Evolutionary conservation across 352 stramenopile genomes (phyloP), one percentile per base, ranked within the genome.

Genomic region (Pythium rishiriense): DNA sequence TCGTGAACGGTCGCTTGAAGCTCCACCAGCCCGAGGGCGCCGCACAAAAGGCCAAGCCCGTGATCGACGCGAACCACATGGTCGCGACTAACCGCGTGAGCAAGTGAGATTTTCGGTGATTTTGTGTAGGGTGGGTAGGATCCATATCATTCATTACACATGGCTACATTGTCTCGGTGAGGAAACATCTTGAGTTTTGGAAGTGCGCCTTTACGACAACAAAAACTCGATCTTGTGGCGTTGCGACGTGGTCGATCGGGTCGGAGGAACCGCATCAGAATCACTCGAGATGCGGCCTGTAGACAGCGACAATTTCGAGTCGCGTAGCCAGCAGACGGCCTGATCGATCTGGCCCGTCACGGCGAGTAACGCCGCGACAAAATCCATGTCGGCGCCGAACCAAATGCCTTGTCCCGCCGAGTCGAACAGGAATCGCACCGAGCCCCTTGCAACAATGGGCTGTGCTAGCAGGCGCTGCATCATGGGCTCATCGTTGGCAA

Each of bases 1-100:
- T 98, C 10, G 82, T 98, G n/a, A 98, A 98, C 58, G 93, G 93
- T 6, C 78, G 83, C 28, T 65, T 94, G 28, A 70, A 78, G 61
- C 70, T 92, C 26, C 79, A 90, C 46, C 73, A 87, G 26, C 72
- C 56, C 12, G 67, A 79, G 29, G 70, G 75, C 24, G 62, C 53
- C 2, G 65, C 70, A 12, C 66, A 73, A n/a, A 78, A 75, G 29
- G 71, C 52, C 47, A 83, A 83, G 64, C 72, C 79, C 41, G 73
- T 91, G 42, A 81, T 93, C 47, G 85, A 93, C 57, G 85, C 79
- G 8, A 91, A 93, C 62, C 81, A 93, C 82, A 90, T 91, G 85
- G 82, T 91, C 24, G 68, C 73, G 26, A 91, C 85, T 17, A 90
- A 91, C 58, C 75, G 82, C n/a, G 64, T 90, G 1, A 72, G 70